Evolutionary conservation across 306 rosid genomes (phyloP), one percentile per base, ranked within the genome.

Genomic region (Fragaria vesca): DNA sequence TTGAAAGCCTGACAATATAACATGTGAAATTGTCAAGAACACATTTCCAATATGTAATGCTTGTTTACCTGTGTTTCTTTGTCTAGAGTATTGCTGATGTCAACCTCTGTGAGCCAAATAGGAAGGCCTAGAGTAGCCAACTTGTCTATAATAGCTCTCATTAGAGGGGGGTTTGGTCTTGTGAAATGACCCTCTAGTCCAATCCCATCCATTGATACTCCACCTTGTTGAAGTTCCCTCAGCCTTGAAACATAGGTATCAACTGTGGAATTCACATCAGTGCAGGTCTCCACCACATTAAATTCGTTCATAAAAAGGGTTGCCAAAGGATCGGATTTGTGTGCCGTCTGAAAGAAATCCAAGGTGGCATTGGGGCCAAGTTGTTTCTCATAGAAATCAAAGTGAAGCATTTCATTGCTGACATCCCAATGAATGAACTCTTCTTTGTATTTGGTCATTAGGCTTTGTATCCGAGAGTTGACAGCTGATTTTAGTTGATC

Each of bases 331-430:
- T 95, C 98, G 2, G 85, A 85, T 55, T 78, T 50, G 77, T 89
- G 98, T 66, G 95, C 95, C 9, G 89, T 85, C 83, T 90, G 73
- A 57, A 86, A 92, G 79, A 95, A 88, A 61, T 85, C 83, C 58
- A 87, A 73, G 1, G 97, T 80, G 72, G 98, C 97, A 66, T 89
- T 65, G 26, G 86, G 86, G 42, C 97, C 95, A 43, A 95, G 97
- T 47, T 81, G 67, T 69, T 91, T 66, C 81, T 92, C 98, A 43
- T 94, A 94, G 89, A 94, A 94, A 81, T 94, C 93, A 50, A 90
- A 94, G 78, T 94, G 98, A 77, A 92, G 97, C 98, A 92, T 91
- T 82, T 95, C 98, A 60, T 95, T 92, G 89, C 93, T 95, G 12
- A 95, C 90, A 82, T 95, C 98, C 97, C 97, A 95, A 66, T 92